Evolutionary conservation across 2,329 filamentous ascomycete genomes (phyloP).

Genomic region (Fusarium phyllophilum): DNA sequence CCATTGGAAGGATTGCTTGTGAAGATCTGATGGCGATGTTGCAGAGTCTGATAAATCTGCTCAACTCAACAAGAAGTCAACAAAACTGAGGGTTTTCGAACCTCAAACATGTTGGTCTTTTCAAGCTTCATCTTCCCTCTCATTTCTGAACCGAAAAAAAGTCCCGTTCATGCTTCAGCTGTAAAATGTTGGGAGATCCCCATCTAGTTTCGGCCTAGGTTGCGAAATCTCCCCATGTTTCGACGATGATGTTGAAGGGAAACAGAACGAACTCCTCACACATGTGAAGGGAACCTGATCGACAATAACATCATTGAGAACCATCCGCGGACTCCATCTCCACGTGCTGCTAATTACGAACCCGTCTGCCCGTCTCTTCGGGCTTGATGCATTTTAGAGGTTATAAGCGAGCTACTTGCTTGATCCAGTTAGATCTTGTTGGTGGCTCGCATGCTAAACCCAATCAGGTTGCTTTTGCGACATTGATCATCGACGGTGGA

Average conservation of each 20-base stretch:
- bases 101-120: not conserved
- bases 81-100: not conserved
- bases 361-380: not conserved
- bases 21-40: not conserved
- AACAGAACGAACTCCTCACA: not conserved
- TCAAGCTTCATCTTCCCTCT: not conserved
- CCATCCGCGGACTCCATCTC: not conserved
- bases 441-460: conserved; percentile 42
- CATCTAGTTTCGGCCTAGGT: conserved; percentile 28
- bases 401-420: not conserved
- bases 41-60: not conserved
- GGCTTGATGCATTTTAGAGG: not conserved
- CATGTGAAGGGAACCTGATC: conserved; percentile 6
- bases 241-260: not conserved
- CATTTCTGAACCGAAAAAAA: not conserved
- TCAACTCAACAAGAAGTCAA: not conserved
- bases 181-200: not conserved
- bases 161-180: not conserved
- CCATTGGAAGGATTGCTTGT: not conserved
- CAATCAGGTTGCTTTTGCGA: conserved; percentile 32
- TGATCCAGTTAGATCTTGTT: not conserved
- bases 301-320: not conserved
- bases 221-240: conserved; percentile 22
- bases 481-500: conserved; percentile 7
- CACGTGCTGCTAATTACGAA: not conserved